These are phyloP conservation scores for Symmetrospora coprosmae DNA, from an alignment of 768 basidiomycete genomes.

Conservation along the genomic window DNA sequence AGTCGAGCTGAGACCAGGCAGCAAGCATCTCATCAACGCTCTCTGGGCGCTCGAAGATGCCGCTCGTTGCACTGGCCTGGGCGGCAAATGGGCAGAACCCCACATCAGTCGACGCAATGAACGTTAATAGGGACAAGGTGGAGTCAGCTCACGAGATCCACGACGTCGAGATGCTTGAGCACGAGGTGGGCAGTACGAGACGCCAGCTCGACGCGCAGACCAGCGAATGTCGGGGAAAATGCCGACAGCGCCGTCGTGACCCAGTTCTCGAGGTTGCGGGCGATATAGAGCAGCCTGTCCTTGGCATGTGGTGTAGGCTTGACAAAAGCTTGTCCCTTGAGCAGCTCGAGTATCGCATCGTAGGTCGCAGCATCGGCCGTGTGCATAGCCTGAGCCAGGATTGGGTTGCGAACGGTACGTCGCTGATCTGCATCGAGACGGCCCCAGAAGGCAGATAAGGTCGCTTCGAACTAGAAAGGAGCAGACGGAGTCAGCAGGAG, in stretches of 20 bases:
- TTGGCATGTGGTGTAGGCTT: neutral
- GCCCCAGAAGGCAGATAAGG: neutral
- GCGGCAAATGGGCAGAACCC: no score
- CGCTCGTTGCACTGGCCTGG: neutral
- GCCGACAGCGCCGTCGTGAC: neutral
- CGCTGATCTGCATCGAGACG: neutral
- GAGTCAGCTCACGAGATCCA: neutral
- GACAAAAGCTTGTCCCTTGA: neutral
- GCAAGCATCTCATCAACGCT: neutral
- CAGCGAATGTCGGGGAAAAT: neutral
- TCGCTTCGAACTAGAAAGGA: constrained; percentile 13
- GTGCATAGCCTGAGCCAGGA: constrained; percentile 1
- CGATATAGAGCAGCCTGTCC: neutral
- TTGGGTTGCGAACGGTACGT: neutral
- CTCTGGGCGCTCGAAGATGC: neutral
- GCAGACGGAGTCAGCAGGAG: neutral
- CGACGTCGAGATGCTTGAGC: neutral
- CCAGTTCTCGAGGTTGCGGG: constrained; percentile 9
- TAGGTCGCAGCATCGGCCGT: constrained; percentile 2
- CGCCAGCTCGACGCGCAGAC: constrained; percentile 18
- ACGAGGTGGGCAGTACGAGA: constrained; percentile 4
- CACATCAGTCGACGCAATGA: no score
- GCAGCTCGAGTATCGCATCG: neutral
- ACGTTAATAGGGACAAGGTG: neutral
- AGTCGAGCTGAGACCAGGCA: neutral